phyloP scores from a whole-genome alignment of 495 filamentous ascomycete species.

The Cairneyella variabilis region DNA sequence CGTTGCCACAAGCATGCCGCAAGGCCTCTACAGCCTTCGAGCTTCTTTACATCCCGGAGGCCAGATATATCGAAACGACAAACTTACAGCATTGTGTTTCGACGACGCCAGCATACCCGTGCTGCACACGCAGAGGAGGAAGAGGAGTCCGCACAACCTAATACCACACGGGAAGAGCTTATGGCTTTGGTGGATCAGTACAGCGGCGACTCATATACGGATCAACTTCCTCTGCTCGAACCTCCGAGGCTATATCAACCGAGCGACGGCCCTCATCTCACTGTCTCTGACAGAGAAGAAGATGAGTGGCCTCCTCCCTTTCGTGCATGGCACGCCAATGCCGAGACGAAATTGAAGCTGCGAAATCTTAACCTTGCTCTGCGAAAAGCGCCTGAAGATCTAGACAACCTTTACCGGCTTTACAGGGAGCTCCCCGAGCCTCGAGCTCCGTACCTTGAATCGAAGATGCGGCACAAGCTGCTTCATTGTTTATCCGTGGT shows the following conservation, averaged over 20 bases:
- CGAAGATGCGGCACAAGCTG: conserved; percentile 56
- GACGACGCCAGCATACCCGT: conserved; percentile 9
- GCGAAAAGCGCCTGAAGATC: conserved; percentile 38
- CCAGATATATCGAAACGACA: conserved; percentile 2
- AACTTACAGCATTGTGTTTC: not conserved
- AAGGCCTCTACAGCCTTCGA: conserved; percentile 2
- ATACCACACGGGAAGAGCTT: conserved; percentile 33
- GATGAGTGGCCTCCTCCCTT: conserved; percentile 43
- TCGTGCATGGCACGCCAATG: conserved; percentile 35
- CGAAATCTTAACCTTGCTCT: conserved; percentile 39
- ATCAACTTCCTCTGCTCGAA: conserved; percentile 41
- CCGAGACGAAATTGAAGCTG: conserved; percentile 11
- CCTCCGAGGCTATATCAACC: conserved; percentile 36
- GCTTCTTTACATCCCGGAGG: conserved; percentile 10
- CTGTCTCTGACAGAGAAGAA: conserved; percentile 38
- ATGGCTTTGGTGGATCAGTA: conserved; percentile 46
- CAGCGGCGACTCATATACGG: conserved; percentile 40
- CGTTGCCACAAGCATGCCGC: conserved; percentile 53
- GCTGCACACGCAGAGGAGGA: not conserved
- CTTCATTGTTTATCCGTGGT: conserved; percentile 64
- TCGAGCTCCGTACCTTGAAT: conserved; percentile 59
- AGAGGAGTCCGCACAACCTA: conserved; percentile 3
- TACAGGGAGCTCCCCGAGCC: conserved; percentile 62
- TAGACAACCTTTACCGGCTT: conserved; percentile 51
- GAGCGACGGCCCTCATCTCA: conserved; percentile 37